Evolutionary conservation across 192 early-diverging fungal species (phyloP).

Genomic region (Coemansia biformis): DNA sequence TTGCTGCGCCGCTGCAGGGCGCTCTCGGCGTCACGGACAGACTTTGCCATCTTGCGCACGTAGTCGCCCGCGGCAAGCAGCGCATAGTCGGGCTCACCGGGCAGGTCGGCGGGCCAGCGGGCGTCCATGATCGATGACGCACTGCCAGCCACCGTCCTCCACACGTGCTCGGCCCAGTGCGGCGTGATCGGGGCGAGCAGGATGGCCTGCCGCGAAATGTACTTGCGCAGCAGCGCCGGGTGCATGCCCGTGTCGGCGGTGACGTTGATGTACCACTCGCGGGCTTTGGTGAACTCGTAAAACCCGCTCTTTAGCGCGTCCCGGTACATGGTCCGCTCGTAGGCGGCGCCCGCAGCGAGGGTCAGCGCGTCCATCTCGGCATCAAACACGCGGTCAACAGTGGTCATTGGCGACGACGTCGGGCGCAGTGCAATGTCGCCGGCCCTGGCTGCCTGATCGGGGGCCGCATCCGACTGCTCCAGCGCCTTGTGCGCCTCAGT

Average conservation of each 20-base stretch:
- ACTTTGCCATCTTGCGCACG: conserved; percentile 65
- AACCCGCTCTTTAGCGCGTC: conserved; percentile 88
- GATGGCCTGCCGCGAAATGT: conserved; percentile 80
- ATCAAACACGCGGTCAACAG: conserved; percentile 79
- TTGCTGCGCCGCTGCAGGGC: conserved; percentile 57
- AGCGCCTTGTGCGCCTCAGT: conserved; percentile 61
- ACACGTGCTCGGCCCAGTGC: conserved; percentile 93
- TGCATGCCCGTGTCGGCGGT: conserved; percentile 76
- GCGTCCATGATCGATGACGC: conserved; percentile 63
- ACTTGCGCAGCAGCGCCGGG: conserved; percentile 71
- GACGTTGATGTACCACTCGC: conserved; percentile 85
- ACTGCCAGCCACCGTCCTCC: conserved; percentile 75
- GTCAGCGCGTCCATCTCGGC: conserved; percentile 79
- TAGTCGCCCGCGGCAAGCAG: conserved; percentile 75
- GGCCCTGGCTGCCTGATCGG: conserved; percentile 29
- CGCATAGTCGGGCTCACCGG: conserved; percentile 59
- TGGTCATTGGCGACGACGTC: conserved; percentile 59
- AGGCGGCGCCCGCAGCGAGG: conserved; percentile 62
- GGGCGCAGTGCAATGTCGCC: conserved; percentile 47
- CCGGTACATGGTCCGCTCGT: conserved; percentile 77
- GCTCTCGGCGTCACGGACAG: conserved; percentile 75
- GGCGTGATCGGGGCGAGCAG: conserved; percentile 83
- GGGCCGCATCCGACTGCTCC: conserved; percentile 49
- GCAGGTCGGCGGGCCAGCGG: conserved; percentile 55
- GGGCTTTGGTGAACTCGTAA: conserved; percentile 81